Evolutionary conservation across 768 basidiomycete genomes (phyloP).

Genomic region (Candolleomyces efflorescens): DNA sequence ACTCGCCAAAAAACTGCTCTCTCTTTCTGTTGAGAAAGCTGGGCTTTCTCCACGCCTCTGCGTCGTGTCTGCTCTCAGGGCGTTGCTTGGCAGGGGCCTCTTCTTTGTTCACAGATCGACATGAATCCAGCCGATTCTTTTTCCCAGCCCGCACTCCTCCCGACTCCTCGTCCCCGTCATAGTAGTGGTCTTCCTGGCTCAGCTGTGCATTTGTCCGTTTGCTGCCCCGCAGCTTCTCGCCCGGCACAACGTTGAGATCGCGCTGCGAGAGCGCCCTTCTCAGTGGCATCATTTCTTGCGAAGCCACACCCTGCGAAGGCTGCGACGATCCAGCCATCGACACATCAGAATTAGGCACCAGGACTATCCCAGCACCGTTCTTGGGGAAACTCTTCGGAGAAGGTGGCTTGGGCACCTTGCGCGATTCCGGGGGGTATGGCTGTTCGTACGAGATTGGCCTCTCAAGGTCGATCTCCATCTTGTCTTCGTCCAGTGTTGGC

Average conservation of each 20-base stretch:
- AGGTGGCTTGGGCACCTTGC: slow-evolving; percentile 46
- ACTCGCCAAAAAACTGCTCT: background rate
- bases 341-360: slow-evolving; percentile 55
- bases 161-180: slow-evolving; percentile 9
- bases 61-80: background rate
- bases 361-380: slow-evolving; percentile 35
- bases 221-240: background rate
- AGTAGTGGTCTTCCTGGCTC: slow-evolving; percentile 10
- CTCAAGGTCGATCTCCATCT: background rate
- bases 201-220: background rate
- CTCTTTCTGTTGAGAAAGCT: background rate
- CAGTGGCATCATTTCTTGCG: slow-evolving; percentile 6
- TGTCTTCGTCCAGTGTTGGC: background rate
- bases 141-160: background rate
- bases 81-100: background rate
- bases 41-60: too few species aligned
- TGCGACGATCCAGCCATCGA: slow-evolving; percentile 36
- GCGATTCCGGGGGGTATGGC: slow-evolving; percentile 14
- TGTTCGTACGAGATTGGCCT: background rate
- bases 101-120: background rate
- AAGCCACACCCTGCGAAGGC: slow-evolving; percentile 20
- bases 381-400: slow-evolving; percentile 25
- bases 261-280: background rate
- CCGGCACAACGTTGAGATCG: background rate
- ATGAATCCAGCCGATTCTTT: background rate